Evolutionary conservation across 2,329 filamentous ascomycete species (phyloP).

Genomic region (Arthrobotrys entomopaga): DNA sequence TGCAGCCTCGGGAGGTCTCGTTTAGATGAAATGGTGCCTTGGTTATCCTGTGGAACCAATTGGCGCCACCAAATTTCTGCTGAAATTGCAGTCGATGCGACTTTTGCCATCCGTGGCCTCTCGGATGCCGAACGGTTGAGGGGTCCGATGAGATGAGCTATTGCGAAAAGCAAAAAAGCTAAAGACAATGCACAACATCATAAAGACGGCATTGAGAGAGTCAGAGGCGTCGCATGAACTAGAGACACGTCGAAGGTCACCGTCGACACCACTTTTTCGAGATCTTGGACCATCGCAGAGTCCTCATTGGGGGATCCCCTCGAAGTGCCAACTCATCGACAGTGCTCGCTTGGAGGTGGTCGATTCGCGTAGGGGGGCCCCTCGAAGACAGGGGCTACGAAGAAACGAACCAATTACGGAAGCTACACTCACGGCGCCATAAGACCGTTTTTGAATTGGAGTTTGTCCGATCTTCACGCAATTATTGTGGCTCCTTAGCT

Average conservation of each 20-base stretch:
- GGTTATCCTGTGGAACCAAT: conserved; percentile 41
- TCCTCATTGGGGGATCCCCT: background rate
- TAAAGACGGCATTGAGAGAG: background rate
- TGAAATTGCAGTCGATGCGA: conserved; percentile 32
- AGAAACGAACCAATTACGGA: conserved; percentile 48
- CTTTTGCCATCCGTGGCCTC: conserved; percentile 18
- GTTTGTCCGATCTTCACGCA: conserved; percentile 33
- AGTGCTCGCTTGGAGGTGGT: conserved; percentile 48
- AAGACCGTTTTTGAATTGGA: conserved; percentile 40
- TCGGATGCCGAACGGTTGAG: conserved; percentile 13
- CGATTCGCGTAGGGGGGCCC: conserved; percentile 40
- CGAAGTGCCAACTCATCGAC: conserved; percentile 54
- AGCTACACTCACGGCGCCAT: conserved; percentile 28
- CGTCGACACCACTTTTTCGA: conserved; percentile 30
- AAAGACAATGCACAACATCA: background rate
- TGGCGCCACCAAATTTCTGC: conserved; percentile 53
- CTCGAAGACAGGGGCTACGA: conserved; percentile 24
- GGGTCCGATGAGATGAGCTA: conserved; percentile 27
- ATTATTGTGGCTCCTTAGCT: conserved; percentile 29
- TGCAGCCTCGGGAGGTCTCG: conserved; percentile 8
- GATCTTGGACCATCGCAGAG: no score
- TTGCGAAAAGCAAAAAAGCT: background rate
- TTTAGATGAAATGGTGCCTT: conserved; percentile 44
- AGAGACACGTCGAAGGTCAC: conserved; percentile 42
- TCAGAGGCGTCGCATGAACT: conserved; percentile 34